phyloP scores from a whole-genome alignment of 495 filamentous ascomycete genomes.

The Neurospora discreta region DNA sequence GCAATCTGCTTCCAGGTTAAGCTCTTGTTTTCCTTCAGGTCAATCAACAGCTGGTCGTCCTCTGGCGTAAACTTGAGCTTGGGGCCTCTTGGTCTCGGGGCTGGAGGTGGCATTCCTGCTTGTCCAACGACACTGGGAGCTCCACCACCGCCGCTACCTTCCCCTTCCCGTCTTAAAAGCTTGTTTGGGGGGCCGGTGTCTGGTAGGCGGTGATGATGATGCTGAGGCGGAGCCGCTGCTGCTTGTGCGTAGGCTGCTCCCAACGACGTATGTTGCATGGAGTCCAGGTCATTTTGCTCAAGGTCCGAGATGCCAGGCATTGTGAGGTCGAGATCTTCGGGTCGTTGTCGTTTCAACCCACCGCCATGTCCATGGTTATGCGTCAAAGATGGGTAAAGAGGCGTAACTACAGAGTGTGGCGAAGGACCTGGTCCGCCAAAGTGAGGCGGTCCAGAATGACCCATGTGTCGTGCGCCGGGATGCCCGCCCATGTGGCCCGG shows the following conservation, averaged over 20 bases:
- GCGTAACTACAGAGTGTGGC: constrained; percentile 31
- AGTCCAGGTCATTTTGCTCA: constrained; percentile 36
- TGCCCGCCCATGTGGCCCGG: constrained; percentile 33
- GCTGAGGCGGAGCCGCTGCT: constrained; percentile 33
- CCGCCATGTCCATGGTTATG: constrained; percentile 28
- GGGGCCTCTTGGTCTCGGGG: constrained; percentile 63
- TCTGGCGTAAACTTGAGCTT: constrained; percentile 86
- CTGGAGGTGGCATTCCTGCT: constrained; percentile 71
- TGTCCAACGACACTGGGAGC: constrained; percentile 68
- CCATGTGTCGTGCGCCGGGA: constrained; percentile 34
- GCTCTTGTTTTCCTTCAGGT: constrained; percentile 84
- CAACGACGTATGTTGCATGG: constrained; percentile 38
- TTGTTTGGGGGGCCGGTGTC: constrained; percentile 49
- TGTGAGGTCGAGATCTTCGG: constrained; percentile 40
- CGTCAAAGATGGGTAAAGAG: constrained; percentile 35
- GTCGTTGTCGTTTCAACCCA: constrained; percentile 35
- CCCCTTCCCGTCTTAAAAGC: constrained; percentile 41
- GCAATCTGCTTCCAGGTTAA: constrained; percentile 94
- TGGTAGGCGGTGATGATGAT: constrained; percentile 67
- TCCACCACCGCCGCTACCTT: constrained; percentile 32
- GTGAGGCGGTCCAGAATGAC: constrained; percentile 34
- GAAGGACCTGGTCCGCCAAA: constrained; percentile 29
- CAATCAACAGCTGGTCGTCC: constrained; percentile 73
- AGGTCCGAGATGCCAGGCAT: constrained; percentile 37
- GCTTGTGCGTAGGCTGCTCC: constrained; percentile 31